Percentiles rank a stretch among this genome's conserved stretches.
Conservation (phyloP, 2,329 filamentous ascomycete species). For the Aspergillus neotritici region DNA sequence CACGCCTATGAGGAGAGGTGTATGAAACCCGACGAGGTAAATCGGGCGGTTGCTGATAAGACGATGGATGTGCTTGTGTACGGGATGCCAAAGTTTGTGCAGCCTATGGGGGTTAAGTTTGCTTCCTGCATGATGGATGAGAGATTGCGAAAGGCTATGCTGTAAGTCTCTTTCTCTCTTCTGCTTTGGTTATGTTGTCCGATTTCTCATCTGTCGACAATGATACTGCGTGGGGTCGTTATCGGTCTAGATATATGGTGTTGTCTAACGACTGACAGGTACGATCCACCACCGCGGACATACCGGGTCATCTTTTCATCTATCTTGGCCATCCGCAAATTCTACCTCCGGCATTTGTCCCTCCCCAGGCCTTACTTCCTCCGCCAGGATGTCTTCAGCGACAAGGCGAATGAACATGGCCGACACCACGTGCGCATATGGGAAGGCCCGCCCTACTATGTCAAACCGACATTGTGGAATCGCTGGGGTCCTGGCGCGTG, state of each 20-base stretch:
- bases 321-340: conserved; percentile 48
- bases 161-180: conserved; percentile 40
- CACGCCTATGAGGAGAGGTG: conserved; percentile 52
- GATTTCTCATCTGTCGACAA: not conserved
- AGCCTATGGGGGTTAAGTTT: conserved; percentile 45
- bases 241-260: not conserved
- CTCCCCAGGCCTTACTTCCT: conserved; percentile 51
- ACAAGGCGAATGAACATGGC: conserved; percentile 50
- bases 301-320: conserved; percentile 36
- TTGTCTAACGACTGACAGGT: conserved; percentile 5
- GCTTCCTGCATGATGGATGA: conserved; percentile 59
- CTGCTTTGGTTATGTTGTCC: not conserved
- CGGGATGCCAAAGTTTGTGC: conserved; percentile 43
- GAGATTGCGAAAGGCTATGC: conserved; percentile 58
- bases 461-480: conserved; percentile 53
- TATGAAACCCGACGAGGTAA: conserved; percentile 52
- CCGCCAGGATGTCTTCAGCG: conserved; percentile 37
- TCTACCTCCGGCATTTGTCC: conserved; percentile 52
- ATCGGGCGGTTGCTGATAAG: conserved; percentile 51
- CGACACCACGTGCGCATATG: conserved; percentile 49
- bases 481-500: conserved; percentile 56
- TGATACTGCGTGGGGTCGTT: not conserved
- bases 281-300: conserved; percentile 6
- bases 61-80: conserved; percentile 58
- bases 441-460: conserved; percentile 60